Base-by-base conservation (phyloP, 129 eudicot species). In the Daucus carota region DNA sequence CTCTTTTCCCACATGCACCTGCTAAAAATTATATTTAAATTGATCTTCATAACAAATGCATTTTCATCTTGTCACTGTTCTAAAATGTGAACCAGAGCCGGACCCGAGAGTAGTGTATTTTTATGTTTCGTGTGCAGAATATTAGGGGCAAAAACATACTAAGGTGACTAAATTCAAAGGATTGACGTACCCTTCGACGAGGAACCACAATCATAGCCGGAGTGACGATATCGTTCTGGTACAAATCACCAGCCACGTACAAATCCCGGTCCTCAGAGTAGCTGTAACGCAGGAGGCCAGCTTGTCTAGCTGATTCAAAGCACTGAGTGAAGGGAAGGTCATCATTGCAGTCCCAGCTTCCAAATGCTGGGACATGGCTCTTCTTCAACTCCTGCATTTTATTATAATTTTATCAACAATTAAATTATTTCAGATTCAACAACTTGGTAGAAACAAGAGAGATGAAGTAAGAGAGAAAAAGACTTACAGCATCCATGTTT, bases 181-280 rank as follows among this genome's bases (percentile, higher is more conserved):
- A 38, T n/a, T 40, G 0, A 54, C 40, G 26, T 88, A 93, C 98
- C 86, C 79, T 68, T 6, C 85, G 92, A 75, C 99, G 97, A 81
- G 99, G 98, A 75, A 93, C 97, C 26, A 93, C 91, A 40, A 93
- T 93, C 90, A 93, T 87, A 48, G 98, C 93, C 43, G 98, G 98
- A 76, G 98, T 93, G 12, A 88, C 92, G 26, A 89, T 85, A 79
- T 93, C 88, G 60, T 93, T 88, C 46, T 90, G 87, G 77, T 93
- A 93, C 85, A 94, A 78, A 77, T 94, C 98, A 13, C 98, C 98
- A 63, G 98, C 84, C 8, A 94, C 98, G 66, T 91, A 94, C 84
- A 94, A 81, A 86, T 94, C 98, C 32, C 97, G 91, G 20, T 94
- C 97, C 73, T 92, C 83, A 17, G 87, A 80, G 78, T 86, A 89